phyloP scores from a whole-genome alignment of 2,329 filamentous ascomycete species.

The Metarhizium robertsii region DNA sequence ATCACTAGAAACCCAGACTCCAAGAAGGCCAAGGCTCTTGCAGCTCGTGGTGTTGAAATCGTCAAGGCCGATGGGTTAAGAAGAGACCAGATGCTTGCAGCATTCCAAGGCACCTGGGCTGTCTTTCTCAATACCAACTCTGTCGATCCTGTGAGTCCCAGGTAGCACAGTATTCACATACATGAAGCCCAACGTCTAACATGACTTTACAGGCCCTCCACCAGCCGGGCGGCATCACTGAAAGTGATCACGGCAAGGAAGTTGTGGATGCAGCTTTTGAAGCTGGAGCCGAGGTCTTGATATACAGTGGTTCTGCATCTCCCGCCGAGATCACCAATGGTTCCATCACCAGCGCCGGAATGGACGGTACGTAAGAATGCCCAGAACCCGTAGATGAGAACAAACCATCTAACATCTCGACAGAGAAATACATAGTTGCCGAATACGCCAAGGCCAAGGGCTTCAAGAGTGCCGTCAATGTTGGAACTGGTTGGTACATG shows the following conservation, averaged over 20 bases:
- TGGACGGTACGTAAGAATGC: too few species aligned
- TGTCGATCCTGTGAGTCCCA: conserved; percentile 13
- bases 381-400: background rate
- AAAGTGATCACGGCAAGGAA: conserved; percentile 25
- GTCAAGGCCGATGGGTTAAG: conserved; percentile 19
- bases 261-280: conserved; percentile 23
- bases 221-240: conserved; percentile 14
- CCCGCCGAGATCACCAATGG: conserved; percentile 23
- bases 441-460: conserved; percentile 23
- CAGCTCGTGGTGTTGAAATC: conserved; percentile 10
- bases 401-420: background rate
- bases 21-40: background rate
- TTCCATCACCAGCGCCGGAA: too few species aligned
- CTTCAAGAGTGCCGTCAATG: conserved; percentile 26
- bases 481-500: conserved; percentile 31
- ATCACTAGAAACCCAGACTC: conserved; percentile 20
- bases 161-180: too few species aligned
- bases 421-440: conserved; percentile 29
- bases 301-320: conserved; percentile 26
- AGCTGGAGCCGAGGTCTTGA: conserved; percentile 24
- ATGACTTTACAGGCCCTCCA: too few species aligned
- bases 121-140: conserved; percentile 24
- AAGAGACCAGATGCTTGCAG: conserved; percentile 14
- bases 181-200: too few species aligned
- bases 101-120: conserved; percentile 23